phyloP scores from a whole-genome alignment of 331 rosid genomes.

The Dryas integrifolia region DNA sequence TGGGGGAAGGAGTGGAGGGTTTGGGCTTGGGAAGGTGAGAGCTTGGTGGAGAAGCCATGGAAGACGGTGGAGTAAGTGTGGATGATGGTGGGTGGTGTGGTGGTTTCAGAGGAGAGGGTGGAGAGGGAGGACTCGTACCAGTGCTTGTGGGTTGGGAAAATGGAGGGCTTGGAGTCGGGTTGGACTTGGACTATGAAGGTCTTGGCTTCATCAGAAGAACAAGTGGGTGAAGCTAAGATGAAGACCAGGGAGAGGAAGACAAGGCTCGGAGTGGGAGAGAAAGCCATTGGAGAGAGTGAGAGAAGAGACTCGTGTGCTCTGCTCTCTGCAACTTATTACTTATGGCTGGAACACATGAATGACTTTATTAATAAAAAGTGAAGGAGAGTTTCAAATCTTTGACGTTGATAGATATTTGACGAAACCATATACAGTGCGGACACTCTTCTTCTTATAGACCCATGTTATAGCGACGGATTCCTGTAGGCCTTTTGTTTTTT shows the following conservation, averaged over 20 bases:
- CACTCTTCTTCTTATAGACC: too few relatives aligned
- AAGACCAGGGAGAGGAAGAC: slow-evolving; percentile 14
- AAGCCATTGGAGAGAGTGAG: slow-evolving; percentile 41
- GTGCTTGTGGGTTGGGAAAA: slow-evolving; percentile 70
- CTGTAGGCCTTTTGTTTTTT: too few relatives aligned
- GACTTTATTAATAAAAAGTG: slow-evolving; percentile 32
- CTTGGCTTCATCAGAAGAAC: slow-evolving; percentile 6
- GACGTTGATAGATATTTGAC: too few relatives aligned
- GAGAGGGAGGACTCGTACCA: slow-evolving; percentile 85
- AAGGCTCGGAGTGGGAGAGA: neutral
- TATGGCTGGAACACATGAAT: neutral
- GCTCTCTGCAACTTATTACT: neutral
- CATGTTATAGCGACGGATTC: too few relatives aligned
- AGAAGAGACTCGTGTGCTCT: neutral
- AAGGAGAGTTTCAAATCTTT: too few relatives aligned
- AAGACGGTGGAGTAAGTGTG: slow-evolving; percentile 78
- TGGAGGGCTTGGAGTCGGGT: slow-evolving; percentile 65
- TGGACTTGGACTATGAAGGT: slow-evolving; percentile 81
- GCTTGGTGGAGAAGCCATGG: slow-evolving; percentile 83
- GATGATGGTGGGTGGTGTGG: slow-evolving; percentile 20
- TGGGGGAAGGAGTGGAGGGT: slow-evolving; percentile 51
- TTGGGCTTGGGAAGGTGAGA: slow-evolving; percentile 49
- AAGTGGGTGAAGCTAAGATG: slow-evolving; percentile 19
- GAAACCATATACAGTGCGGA: too few relatives aligned
- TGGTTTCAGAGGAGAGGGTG: slow-evolving; percentile 28